These are phyloP conservation scores for Fusarium acutatum DNA, from an alignment of 2,329 filamentous ascomycete genomes.

Conservation along the genomic window DNA sequence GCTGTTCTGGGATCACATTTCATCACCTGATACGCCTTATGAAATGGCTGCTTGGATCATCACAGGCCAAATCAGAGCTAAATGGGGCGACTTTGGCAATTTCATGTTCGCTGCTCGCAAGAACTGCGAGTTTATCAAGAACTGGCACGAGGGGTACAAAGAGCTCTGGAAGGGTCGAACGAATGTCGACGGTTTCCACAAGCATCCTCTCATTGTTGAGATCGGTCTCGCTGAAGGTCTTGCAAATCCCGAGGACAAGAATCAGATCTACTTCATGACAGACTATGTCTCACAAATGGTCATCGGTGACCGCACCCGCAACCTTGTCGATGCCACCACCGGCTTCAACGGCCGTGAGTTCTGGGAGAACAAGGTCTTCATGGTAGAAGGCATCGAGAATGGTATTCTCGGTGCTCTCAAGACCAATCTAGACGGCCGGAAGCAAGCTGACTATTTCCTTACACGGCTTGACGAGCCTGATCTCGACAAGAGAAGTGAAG, in stretches of 20 bases:
- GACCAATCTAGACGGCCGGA: slow-evolving; percentile 41
- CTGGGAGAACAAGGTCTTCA: slow-evolving; percentile 45
- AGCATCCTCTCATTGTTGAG: slow-evolving; percentile 42
- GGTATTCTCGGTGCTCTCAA: slow-evolving; percentile 45
- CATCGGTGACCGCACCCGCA: slow-evolving; percentile 45
- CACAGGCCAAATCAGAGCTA: slow-evolving; percentile 44
- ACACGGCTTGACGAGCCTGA: slow-evolving; percentile 46
- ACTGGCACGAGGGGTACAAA: slow-evolving; percentile 52
- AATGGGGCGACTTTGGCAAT: slow-evolving; percentile 50
- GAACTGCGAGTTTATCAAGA: slow-evolving; percentile 52
- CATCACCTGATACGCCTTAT: slow-evolving; percentile 47
- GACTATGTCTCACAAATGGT: slow-evolving; percentile 51
- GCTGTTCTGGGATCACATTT: slow-evolving; percentile 53
- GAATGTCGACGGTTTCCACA: slow-evolving; percentile 46
- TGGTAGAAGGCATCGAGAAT: slow-evolving; percentile 45
- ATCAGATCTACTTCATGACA: slow-evolving; percentile 43
- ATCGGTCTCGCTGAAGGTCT: slow-evolving; percentile 45
- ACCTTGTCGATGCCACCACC: slow-evolving; percentile 42
- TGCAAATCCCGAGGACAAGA: slow-evolving; percentile 10
- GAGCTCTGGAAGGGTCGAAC: slow-evolving; percentile 48
- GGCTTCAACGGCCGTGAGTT: slow-evolving; percentile 46
- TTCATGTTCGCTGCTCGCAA: slow-evolving; percentile 54
- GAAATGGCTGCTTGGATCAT: slow-evolving; percentile 48
- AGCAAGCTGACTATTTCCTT: slow-evolving; percentile 45
- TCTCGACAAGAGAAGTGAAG: slow-evolving; percentile 33